phyloP scores from a whole-genome alignment of 2,329 filamentous ascomycete genomes.

The Fusarium albosuccineum region DNA sequence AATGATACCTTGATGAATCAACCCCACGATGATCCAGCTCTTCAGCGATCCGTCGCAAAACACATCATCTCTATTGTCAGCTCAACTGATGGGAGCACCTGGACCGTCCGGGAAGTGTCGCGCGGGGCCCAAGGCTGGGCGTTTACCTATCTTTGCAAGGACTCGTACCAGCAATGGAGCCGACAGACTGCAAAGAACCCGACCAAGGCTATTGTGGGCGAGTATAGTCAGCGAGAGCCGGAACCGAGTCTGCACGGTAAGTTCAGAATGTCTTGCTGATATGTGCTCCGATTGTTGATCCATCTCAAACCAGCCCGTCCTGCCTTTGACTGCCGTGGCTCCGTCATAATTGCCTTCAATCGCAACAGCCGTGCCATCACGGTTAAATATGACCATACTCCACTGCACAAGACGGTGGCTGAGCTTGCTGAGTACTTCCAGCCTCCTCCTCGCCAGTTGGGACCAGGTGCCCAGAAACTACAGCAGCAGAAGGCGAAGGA shows the following conservation, averaged over 20 bases:
- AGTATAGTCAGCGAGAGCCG: constrained; percentile 62
- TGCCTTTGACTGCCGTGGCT: constrained; percentile 70
- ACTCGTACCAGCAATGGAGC: constrained; percentile 65
- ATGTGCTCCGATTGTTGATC: not conserved
- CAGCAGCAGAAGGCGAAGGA: constrained; percentile 41
- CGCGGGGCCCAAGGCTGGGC: constrained; percentile 64
- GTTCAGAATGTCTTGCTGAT: constrained; percentile 26
- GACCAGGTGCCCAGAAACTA: constrained; percentile 44
- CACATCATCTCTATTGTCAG: constrained; percentile 61
- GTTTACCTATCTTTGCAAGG: constrained; percentile 66
- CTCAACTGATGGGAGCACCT: constrained; percentile 62
- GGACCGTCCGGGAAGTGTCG: constrained; percentile 61
- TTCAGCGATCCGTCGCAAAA: constrained; percentile 64
- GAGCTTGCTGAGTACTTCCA: constrained; percentile 62
- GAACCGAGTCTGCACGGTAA: constrained; percentile 61
- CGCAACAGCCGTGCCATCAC: constrained; percentile 61
- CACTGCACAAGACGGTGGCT: constrained; percentile 67
- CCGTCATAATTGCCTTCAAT: constrained; percentile 63
- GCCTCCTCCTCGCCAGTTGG: constrained; percentile 56
- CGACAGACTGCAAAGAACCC: constrained; percentile 59
- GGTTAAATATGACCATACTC: constrained; percentile 69
- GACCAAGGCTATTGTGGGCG: constrained; percentile 58
- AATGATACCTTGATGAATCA: constrained; percentile 64
- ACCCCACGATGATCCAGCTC: constrained; percentile 60
- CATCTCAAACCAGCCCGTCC: constrained; percentile 59